Base-by-base conservation (phyloP, 2,329 filamentous ascomycete species). In the Celoporthe dispersa region DNA sequence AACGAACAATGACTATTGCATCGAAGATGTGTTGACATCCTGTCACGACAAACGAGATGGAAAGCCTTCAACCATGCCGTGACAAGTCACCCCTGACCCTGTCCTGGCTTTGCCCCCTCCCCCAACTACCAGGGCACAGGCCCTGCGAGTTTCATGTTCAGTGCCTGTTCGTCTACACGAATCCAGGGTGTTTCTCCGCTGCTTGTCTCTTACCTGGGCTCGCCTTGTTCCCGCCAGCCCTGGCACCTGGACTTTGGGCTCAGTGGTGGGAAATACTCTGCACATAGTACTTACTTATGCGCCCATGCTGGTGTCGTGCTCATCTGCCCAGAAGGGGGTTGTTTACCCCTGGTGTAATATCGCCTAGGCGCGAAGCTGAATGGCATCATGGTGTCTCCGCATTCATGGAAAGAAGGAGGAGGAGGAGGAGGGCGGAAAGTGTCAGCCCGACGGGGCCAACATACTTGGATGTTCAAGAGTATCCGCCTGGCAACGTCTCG, bases 201-300 rank as follows among this genome's bases (percentile, higher is more conserved):
- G n/a, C 53, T 57, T 57, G 53, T 19, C 14, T 57, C 14, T 33
- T 11, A 19, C 53, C 4, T 31, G 9, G 28, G 31, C 3, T 5
- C 25, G 7, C 53, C 25, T 28, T 14, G 12, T 28, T 57, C 16
- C 25, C 28, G 53, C 25, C 2, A 19, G 53, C 53, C 53, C 53
- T 33, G 53, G 25, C 53, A 31, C 9, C 53, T 19, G n/a, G 53
- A 14, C 53, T n/a, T 5, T 25, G 5, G 25, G 9, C 7, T 57
- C 53, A 57, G 53, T 57, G 53, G 53, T 57, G 53, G 53, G 28
- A 57, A 57, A 57, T 51, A n/a, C n/a, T n/a, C n/a, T n/a, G n/a
- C n/a, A 51, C 22, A 22, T 57, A 57, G 28, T 19, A 16, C 39
- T 16, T 16, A 16, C 39, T 14, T 41, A 41, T 41, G 53, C 25